Evolutionary conservation across 2,329 filamentous ascomycete species (phyloP), one percentile per base, ranked within the genome.

Genomic region (Tetracladium maxilliforme): DNA sequence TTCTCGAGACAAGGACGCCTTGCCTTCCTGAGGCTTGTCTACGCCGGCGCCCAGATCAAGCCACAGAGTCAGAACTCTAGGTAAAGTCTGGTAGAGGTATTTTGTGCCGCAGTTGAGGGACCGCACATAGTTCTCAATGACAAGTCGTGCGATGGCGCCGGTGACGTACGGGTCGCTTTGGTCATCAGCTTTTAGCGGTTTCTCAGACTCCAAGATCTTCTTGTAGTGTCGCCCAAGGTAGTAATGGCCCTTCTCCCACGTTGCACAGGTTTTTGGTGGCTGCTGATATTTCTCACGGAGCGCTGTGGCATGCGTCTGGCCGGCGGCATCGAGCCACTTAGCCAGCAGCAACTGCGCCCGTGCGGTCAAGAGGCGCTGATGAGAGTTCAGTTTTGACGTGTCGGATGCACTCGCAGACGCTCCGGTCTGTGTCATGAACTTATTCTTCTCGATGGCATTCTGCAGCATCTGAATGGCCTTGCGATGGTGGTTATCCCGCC

Each of bases 151-250:
- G 12, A 76, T 70, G 45, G 94, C 86, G 19, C 90, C 92, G 8
- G 70, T 80, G 28, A 90, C 52, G 39, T 73, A 84, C 30, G 68
- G 61, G 27, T 84, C 76, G 21, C 67, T 74, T 48, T 93, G 84
- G 34, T 86, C 84, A 15, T 76, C 69, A 11, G 69, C 59, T 19
- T 77, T 73, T 26, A 92, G 67, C 3, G 66, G 58, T 48, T 83
- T 86, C 47, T 95, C 84, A 0, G 83, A 81, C 40, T 95, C 87
- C 4, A 94, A 58, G 4, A 95, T 67, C 49, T 94, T 98, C 47
- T 93, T 92, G 62, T 98, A 98, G 50, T 95, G 84, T 23, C 87
- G 83, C 5, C 90, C 90, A 7, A 99, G 66, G 47, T 94, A 93
- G 47, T 95, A 98, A 45, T 95, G 87, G 0, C 83, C 86, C 49